A percentile compares a stretch with the other conserved stretches of the same genome.
phyloP scores from a whole-genome alignment of 2,329 filamentous ascomycete species.

The Fonsecaea nubica region DNA sequence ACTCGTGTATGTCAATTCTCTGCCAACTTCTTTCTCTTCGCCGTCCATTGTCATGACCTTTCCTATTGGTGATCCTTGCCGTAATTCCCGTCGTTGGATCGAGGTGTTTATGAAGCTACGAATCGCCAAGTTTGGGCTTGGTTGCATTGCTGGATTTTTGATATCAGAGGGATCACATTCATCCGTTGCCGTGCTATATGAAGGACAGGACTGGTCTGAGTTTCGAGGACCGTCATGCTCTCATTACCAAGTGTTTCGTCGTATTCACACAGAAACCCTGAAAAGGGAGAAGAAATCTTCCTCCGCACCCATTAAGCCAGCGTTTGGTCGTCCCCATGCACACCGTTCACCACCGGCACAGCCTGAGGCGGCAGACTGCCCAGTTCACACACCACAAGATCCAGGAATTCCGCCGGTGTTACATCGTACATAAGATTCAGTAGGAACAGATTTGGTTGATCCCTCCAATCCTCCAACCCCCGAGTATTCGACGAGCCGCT shows the following conservation, averaged over 20 bases:
- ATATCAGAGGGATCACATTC: background rate
- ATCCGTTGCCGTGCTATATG: background rate
- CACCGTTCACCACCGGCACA: conserved; percentile 68
- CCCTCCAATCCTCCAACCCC: conserved; percentile 61
- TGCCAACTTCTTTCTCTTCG: background rate
- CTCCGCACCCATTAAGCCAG: conserved; percentile 23
- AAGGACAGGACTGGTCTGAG: background rate
- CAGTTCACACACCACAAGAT: conserved; percentile 89
- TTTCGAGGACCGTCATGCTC: background rate
- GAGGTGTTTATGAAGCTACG: background rate
- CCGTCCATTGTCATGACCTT: background rate
- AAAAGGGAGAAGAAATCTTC: background rate
- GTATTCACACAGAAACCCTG: background rate
- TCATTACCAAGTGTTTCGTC: background rate
- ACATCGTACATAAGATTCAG: conserved; percentile 88
- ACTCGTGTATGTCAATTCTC: background rate
- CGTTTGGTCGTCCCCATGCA: conserved; percentile 39
- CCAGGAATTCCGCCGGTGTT: conserved; percentile 84
- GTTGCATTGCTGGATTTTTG: background rate
- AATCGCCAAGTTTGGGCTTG: background rate
- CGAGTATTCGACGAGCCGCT: conserved; percentile 36
- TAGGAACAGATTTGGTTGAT: conserved; percentile 66
- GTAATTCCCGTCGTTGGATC: background rate
- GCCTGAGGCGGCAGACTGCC: conserved; percentile 85
- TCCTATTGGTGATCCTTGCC: background rate